Evolutionary conservation across 2,329 filamentous ascomycete species (phyloP).

Genomic region (Colletotrichum eleusines): DNA sequence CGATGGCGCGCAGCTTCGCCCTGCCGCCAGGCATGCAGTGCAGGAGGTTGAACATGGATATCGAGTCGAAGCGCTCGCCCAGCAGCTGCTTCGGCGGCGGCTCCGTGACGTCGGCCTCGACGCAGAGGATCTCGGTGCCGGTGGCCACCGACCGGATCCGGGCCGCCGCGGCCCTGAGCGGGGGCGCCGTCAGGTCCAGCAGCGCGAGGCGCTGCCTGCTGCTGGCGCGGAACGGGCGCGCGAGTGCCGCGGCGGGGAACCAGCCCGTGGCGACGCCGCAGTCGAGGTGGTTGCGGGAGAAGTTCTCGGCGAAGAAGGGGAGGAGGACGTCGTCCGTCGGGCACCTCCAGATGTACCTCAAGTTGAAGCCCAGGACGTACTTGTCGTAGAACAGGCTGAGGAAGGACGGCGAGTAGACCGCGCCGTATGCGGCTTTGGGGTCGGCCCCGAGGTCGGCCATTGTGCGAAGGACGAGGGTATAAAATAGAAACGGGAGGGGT

Average conservation of each 20-base stretch:
- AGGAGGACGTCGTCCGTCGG: constrained; percentile 48
- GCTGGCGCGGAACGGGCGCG: constrained; percentile 37
- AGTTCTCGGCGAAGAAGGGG: constrained; percentile 51
- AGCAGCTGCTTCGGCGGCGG: constrained; percentile 47
- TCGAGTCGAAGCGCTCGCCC: constrained; percentile 53
- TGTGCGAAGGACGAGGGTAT: not conserved
- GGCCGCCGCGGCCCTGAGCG: constrained; percentile 48
- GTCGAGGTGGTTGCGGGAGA: constrained; percentile 54
- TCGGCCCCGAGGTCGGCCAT: constrained; percentile 30
- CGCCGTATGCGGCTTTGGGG: constrained; percentile 21
- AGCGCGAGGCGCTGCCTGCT: constrained; percentile 50
- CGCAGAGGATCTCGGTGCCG: constrained; percentile 44
- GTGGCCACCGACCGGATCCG: constrained; percentile 45
- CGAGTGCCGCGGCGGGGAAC: constrained; percentile 50
- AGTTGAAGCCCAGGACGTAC: constrained; percentile 52
- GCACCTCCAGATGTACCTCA: constrained; percentile 53
- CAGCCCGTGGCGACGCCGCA: constrained; percentile 56
- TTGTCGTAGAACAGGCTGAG: constrained; percentile 48
- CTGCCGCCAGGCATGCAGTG: constrained; percentile 55
- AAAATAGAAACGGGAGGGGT: too few species aligned
- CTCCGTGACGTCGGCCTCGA: constrained; percentile 53
- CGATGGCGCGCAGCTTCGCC: constrained; percentile 50
- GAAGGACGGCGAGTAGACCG: constrained; percentile 34
- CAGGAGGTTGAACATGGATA: constrained; percentile 58
- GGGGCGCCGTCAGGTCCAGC: constrained; percentile 52